These are phyloP conservation scores for Fusarium devonianum DNA, from an alignment of 2,329 filamentous ascomycete genomes.

Conservation along the genomic window DNA sequence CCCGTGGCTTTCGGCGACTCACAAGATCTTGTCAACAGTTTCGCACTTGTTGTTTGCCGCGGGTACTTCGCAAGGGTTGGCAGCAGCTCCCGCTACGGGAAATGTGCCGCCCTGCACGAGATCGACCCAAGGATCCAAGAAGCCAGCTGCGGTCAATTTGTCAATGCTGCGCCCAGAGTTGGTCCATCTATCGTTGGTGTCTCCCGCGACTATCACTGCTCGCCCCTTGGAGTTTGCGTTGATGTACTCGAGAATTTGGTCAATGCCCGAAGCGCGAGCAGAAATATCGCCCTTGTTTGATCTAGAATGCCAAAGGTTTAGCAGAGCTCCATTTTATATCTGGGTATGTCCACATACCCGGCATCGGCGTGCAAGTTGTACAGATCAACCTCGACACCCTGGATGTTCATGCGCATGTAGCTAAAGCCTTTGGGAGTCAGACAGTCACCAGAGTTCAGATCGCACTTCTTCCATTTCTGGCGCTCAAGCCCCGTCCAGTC, in stretches of 20 bases:
- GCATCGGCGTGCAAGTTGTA: slow-evolving; percentile 75
- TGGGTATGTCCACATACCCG: slow-evolving; percentile 43
- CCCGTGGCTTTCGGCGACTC: slow-evolving; percentile 2
- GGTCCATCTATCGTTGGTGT: slow-evolving; percentile 72
- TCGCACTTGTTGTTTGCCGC: slow-evolving; percentile 63
- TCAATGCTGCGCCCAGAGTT: slow-evolving; percentile 54
- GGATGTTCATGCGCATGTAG: slow-evolving; percentile 65
- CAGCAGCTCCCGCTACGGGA: slow-evolving; percentile 50
- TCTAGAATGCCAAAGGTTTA: slow-evolving; percentile 36
- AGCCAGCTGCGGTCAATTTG: slow-evolving; percentile 56
- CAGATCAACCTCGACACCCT: slow-evolving; percentile 64
- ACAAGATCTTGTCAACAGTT: slow-evolving; percentile 71
- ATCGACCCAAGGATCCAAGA: slow-evolving; percentile 68
- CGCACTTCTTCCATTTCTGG: slow-evolving; percentile 66
- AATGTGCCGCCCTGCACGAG: slow-evolving; percentile 56
- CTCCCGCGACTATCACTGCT: slow-evolving; percentile 69
- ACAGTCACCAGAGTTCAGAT: slow-evolving; percentile 66
- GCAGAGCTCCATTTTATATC: not conserved
- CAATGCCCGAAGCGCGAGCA: slow-evolving; percentile 65
- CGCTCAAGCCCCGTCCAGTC: slow-evolving; percentile 61
- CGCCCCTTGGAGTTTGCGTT: slow-evolving; percentile 63
- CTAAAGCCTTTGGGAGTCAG: slow-evolving; percentile 75
- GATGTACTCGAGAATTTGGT: slow-evolving; percentile 67
- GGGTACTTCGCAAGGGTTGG: slow-evolving; percentile 63
- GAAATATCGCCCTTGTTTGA: slow-evolving; percentile 58